Percentiles rank a stretch among this genome's conserved stretches.
Conservation (phyloP, 495 filamentous ascomycete species). For the Aspergillus kassunensis region DNA sequence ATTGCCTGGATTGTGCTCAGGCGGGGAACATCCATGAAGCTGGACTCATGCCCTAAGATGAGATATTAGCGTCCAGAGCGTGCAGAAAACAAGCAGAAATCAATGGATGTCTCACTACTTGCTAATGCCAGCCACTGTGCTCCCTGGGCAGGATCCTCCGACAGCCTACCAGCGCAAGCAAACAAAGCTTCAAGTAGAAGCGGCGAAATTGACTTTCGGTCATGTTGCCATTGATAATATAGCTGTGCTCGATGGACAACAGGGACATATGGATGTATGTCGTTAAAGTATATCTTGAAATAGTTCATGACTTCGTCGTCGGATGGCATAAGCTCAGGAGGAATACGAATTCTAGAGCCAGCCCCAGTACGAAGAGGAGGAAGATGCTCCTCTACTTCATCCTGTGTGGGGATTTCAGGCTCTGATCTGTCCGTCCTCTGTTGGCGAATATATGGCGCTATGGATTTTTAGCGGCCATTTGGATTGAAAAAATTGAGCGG, state of each 20-base stretch:
- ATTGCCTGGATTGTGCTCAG: slow-evolving; percentile 92
- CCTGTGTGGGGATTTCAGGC: slow-evolving; percentile 68
- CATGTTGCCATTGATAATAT: slow-evolving; percentile 88
- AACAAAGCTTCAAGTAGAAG: slow-evolving; percentile 94
- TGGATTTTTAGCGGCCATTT: slow-evolving; percentile 13
- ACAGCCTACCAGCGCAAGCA: slow-evolving; percentile 79
- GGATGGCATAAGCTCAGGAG: slow-evolving; percentile 88
- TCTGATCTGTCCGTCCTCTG: slow-evolving; percentile 62
- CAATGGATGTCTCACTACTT: slow-evolving; percentile 59
- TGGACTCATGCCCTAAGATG: slow-evolving; percentile 78
- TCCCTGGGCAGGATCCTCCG: slow-evolving; percentile 77
- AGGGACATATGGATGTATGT: slow-evolving; percentile 95
- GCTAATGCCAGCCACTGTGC: slow-evolving; percentile 94
- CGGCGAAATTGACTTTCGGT: slow-evolving; percentile 82
- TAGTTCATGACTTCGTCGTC: slow-evolving; percentile 79
- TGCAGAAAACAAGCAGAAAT: not conserved
- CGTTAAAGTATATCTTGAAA: slow-evolving; percentile 87
- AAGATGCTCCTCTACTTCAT: slow-evolving; percentile 68
- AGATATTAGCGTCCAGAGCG: slow-evolving; percentile 21
- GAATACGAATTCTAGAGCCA: slow-evolving; percentile 79
- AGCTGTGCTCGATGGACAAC: slow-evolving; percentile 81
- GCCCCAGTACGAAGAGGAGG: slow-evolving; percentile 63
- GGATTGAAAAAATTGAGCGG: not conserved
- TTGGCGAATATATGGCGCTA: slow-evolving; percentile 82
- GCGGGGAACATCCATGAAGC: slow-evolving; percentile 91